Percentiles rank a stretch among this genome's conserved stretches.
phyloP scores from a whole-genome alignment of 2,329 filamentous ascomycete genomes.

The Diaporthe caulivora region DNA sequence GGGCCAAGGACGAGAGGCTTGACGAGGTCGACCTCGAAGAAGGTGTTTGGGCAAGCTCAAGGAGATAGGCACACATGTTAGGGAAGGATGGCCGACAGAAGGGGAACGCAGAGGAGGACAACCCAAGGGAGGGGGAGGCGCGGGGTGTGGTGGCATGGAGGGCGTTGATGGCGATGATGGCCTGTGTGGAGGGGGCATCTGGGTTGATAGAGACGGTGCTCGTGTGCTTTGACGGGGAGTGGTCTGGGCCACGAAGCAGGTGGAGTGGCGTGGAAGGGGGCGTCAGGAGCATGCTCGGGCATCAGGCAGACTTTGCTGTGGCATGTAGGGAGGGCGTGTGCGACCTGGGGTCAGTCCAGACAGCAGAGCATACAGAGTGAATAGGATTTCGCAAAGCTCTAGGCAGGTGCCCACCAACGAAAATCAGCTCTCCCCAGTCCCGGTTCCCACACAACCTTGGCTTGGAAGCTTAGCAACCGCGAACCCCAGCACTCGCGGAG shows the following conservation, averaged over 20 bases:
- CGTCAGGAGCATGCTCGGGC: conserved; percentile 21
- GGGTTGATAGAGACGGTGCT: conserved; percentile 14
- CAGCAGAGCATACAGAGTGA: background rate
- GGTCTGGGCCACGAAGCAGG: conserved; percentile 14
- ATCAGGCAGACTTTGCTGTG: conserved; percentile 25
- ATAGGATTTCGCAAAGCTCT: conserved; percentile 33
- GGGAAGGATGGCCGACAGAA: too few relatives aligned
- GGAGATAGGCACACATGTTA: too few relatives aligned
- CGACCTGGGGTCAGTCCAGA: background rate
- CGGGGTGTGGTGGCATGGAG: background rate
- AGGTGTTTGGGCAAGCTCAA: background rate
- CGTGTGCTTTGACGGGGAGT: conserved; percentile 5
- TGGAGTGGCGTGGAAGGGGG: conserved; percentile 9
- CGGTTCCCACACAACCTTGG: background rate
- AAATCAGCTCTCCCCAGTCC: conserved; percentile 26
- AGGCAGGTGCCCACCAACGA: conserved; percentile 32
- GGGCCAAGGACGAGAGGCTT: background rate
- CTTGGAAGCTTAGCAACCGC: background rate
- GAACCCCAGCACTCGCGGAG: background rate
- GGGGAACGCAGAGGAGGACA: too few relatives aligned
- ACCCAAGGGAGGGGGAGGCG: background rate
- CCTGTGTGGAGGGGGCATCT: background rate
- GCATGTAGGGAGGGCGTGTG: conserved; percentile 16
- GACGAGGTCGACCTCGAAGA: background rate
- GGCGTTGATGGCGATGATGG: conserved; percentile 4